phyloP scores from a whole-genome alignment of 176 grass and related monocot species.

The Aegilops longissima region DNA sequence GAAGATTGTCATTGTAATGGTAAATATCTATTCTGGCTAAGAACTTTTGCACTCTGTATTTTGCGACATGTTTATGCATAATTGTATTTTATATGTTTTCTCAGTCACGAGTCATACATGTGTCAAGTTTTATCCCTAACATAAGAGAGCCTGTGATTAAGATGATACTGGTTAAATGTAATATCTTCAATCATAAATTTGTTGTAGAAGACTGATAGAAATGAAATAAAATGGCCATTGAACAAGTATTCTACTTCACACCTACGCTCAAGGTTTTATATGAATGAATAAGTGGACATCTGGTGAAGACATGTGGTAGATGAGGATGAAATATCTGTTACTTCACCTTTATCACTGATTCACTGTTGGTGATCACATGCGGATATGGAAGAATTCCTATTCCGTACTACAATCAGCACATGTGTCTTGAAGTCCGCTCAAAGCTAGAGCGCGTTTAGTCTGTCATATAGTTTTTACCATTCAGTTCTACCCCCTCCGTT shows the following conservation, averaged over 20 bases:
- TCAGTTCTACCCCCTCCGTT: too few relatives aligned
- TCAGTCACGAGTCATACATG: neutral
- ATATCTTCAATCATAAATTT: neutral
- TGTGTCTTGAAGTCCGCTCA: neutral
- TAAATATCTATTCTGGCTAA: neutral
- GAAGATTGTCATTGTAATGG: neutral
- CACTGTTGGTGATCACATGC: neutral
- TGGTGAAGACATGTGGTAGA: constrained; percentile 3
- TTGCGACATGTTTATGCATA: neutral
- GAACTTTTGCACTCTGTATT: neutral
- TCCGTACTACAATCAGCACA: neutral
- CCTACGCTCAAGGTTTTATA: neutral
- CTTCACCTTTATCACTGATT: neutral
- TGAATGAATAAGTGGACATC: constrained; percentile 14
- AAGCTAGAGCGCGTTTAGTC: neutral
- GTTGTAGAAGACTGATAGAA: neutral
- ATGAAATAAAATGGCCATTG: neutral
- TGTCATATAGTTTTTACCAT: neutral
- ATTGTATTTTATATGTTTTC: neutral
- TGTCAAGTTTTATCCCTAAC: neutral
- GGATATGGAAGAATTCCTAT: neutral
- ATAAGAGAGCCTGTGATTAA: neutral
- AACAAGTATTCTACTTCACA: neutral
- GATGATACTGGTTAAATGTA: neutral
- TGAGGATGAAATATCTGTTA: neutral